A percentile compares a stretch with the other conserved stretches of the same genome.
Conservation (phyloP, 2,329 filamentous ascomycete genomes). For the Penicillium psychrosexuale region DNA sequence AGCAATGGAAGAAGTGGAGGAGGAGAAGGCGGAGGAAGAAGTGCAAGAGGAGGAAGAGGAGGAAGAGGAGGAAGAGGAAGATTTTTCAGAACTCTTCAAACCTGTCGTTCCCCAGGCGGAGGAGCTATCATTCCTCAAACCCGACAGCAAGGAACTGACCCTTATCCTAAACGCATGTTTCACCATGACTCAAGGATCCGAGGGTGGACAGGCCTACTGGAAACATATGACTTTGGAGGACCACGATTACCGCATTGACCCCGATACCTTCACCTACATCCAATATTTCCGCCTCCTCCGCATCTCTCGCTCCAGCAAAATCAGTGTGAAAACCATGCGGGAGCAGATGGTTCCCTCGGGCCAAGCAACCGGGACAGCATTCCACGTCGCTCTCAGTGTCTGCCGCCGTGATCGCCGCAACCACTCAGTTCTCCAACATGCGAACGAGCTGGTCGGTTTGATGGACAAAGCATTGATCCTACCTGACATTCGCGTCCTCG, state of each 20-base stretch:
- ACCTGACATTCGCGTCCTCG: constrained; percentile 31
- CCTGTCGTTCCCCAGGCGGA: constrained; percentile 22
- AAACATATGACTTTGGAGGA: constrained; percentile 58
- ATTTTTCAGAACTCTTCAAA: constrained; percentile 38
- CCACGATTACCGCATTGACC: constrained; percentile 56
- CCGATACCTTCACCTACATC: constrained; percentile 70
- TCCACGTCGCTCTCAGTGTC: constrained; percentile 68
- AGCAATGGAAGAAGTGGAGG: constrained; percentile 7
- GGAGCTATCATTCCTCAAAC: constrained; percentile 40
- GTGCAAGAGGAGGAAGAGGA: constrained; percentile 11
- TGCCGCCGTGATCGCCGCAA: constrained; percentile 78
- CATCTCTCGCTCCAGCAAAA: constrained; percentile 61
- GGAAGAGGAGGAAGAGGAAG: constrained; percentile 22
- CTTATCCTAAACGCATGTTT: constrained; percentile 63
- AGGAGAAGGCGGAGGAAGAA: constrained; percentile 16
- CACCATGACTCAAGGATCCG: constrained; percentile 57
- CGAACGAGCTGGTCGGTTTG: constrained; percentile 61
- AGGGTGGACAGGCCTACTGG: constrained; percentile 75
- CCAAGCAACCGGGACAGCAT: constrained; percentile 52
- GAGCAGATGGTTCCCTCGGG: constrained; percentile 49
- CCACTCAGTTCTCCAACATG: constrained; percentile 62
- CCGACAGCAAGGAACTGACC: constrained; percentile 61
- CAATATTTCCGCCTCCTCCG: constrained; percentile 66
- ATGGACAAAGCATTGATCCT: constrained; percentile 49
- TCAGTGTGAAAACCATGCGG: constrained; percentile 58